These are phyloP conservation scores for Tagetes erecta DNA, from an alignment of 129 eudicot species.

Conservation along the genomic window DNA sequence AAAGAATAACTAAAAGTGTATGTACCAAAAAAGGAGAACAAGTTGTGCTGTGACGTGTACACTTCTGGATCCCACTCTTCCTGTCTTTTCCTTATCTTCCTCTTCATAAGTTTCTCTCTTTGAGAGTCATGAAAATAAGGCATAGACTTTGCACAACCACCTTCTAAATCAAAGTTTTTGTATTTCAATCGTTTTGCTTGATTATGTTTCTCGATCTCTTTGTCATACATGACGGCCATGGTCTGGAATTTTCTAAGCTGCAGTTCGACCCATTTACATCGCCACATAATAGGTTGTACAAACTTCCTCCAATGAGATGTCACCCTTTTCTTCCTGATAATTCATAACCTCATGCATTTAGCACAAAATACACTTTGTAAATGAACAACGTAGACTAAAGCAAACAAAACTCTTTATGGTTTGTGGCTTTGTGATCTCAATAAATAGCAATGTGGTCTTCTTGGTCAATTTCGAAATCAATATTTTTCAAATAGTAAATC, in stretches of 20 bases:
- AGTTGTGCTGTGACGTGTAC: constrained; percentile 57
- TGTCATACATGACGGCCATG: constrained; percentile 51
- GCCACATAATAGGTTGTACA: constrained; percentile 80
- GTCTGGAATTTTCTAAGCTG: constrained; percentile 56
- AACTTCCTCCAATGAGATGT: constrained; percentile 79
- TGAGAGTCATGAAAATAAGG: constrained; percentile 42
- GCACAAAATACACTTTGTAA: background rate
- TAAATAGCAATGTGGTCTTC: background rate
- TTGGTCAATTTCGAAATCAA: background rate
- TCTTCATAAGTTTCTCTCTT: constrained; percentile 48
- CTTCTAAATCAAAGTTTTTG: constrained; percentile 35
- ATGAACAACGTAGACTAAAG: background rate
- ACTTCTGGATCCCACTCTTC: constrained; percentile 52
- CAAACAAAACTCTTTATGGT: background rate
- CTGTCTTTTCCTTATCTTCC: constrained; percentile 59
- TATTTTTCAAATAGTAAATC: background rate
- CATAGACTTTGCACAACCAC: constrained; percentile 45
- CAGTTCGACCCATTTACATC: constrained; percentile 84
- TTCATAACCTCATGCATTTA: constrained; percentile 22
- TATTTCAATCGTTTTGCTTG: constrained; percentile 39
- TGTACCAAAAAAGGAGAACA: constrained; percentile 78
- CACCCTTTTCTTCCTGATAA: constrained; percentile 69
- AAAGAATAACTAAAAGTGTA: background rate
- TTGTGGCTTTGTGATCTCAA: background rate
- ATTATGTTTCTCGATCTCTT: constrained; percentile 45